Conservation (phyloP, 2,329 filamentous ascomycete species). For the Aspergillus glaucus region DNA sequence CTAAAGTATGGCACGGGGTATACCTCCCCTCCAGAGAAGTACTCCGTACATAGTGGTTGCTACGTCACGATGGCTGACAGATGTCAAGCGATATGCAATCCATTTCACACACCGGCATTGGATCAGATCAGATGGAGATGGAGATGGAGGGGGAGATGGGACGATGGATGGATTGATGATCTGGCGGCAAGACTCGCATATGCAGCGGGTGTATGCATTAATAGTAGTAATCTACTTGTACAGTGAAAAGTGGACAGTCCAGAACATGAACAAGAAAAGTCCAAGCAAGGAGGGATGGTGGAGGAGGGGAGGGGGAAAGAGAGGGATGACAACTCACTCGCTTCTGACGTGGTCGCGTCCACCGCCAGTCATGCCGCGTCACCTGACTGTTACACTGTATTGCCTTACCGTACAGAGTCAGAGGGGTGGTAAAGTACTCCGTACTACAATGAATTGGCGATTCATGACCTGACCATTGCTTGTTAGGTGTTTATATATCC, state of each 20-base stretch:
- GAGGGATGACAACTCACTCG: not conserved
- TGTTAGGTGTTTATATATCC: not conserved
- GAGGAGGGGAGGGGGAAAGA: not conserved
- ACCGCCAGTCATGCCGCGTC: constrained; percentile 15
- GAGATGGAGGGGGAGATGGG: too few relatives aligned
- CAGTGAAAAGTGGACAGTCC: too few relatives aligned
- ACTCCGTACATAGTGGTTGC: too few relatives aligned
- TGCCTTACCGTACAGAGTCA: not conserved
- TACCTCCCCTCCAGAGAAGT: too few relatives aligned
- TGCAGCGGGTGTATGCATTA: not conserved
- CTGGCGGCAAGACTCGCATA: not conserved
- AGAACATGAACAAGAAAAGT: too few relatives aligned
- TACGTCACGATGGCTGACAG: too few relatives aligned
- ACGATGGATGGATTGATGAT: not conserved
- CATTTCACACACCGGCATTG: too few relatives aligned
- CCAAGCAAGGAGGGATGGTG: not conserved
- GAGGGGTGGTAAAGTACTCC: not conserved
- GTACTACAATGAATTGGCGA: not conserved
- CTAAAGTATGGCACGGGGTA: too few relatives aligned
- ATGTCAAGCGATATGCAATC: too few relatives aligned
- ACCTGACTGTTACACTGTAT: not conserved
- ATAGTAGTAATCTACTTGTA: not conserved
- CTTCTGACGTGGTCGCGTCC: constrained; percentile 16
- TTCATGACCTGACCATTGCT: too few relatives aligned
- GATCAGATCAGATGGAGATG: too few relatives aligned